Percentiles rank a stretch among this genome's conserved stretches.
phyloP scores from a whole-genome alignment of 2,329 filamentous ascomycete genomes.

The Epichloe brachyelytri region DNA sequence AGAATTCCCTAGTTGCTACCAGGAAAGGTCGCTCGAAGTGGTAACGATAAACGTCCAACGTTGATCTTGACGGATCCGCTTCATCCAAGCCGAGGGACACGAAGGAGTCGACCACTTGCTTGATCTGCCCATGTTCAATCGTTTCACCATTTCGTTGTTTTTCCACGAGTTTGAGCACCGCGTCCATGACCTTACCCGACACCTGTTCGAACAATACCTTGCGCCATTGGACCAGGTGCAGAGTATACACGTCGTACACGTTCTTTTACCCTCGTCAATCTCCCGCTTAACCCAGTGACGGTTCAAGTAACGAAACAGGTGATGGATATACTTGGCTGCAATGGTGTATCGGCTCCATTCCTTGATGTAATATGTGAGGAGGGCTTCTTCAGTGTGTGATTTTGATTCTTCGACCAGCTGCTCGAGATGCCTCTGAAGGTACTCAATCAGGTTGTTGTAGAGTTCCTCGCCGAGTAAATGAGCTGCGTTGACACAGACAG shows the following conservation, averaged over 20 bases:
- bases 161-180: slow-evolving; percentile 88
- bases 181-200: slow-evolving; percentile 81
- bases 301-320: slow-evolving; percentile 91
- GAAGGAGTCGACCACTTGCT: slow-evolving; percentile 92
- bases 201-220: slow-evolving; percentile 78
- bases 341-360: slow-evolving; percentile 96
- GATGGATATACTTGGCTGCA: slow-evolving; percentile 93
- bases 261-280: slow-evolving; percentile 98
- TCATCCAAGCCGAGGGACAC: slow-evolving; percentile 92
- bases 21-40: slow-evolving; percentile 93
- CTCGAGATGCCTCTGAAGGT: slow-evolving; percentile 67
- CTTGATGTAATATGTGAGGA: slow-evolving; percentile 85
- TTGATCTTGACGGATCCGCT: slow-evolving; percentile 83
- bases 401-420: slow-evolving; percentile 59
- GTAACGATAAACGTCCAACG: slow-evolving; percentile 83
- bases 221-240: slow-evolving; percentile 93
- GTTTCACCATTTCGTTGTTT: slow-evolving; percentile 96
- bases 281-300: slow-evolving; percentile 98
- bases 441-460: slow-evolving; percentile 80
- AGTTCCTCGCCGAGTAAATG: slow-evolving; percentile 92
- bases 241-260: slow-evolving; percentile 93
- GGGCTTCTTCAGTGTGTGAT: slow-evolving; percentile 74
- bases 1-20: slow-evolving; percentile 70
- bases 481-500: slow-evolving; percentile 35
- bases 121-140: slow-evolving; percentile 93